Evolutionary conservation across 768 basidiomycete species (phyloP).

Genomic region (Russula emetica): DNA sequence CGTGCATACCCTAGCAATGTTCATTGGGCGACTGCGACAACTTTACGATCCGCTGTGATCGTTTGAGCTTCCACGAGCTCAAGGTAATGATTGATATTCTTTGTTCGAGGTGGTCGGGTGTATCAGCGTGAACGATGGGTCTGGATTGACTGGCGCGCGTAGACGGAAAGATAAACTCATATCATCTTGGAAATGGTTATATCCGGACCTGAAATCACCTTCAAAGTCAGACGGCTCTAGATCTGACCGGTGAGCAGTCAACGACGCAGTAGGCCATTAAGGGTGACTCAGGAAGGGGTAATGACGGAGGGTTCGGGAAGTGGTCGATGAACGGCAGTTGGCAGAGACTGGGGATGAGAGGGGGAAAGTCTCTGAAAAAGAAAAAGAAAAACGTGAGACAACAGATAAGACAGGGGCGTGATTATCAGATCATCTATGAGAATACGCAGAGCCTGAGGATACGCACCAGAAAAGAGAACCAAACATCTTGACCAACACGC

Average conservation of each 20-base stretch:
- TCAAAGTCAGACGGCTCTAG: conserved; percentile 36
- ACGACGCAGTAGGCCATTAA: conserved; percentile 45
- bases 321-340: no score
- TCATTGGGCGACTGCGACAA: conserved; percentile 39
- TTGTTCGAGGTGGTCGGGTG: conserved; percentile 23
- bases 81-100: conserved; percentile 40
- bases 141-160: conserved; percentile 6
- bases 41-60: conserved; percentile 40
- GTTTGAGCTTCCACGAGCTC: conserved; percentile 40
- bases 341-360: no score
- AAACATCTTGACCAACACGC: no score
- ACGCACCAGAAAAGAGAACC: no score
- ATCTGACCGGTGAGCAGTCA: conserved; percentile 44
- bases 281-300: neutral
- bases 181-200: conserved; percentile 33
- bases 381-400: no score
- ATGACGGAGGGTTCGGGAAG: neutral
- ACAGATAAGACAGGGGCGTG: no score
- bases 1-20: conserved; percentile 34
- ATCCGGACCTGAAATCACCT: conserved; percentile 33
- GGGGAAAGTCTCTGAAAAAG: no score
- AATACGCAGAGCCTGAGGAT: no score
- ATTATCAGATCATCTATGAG: no score
- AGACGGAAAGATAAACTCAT: conserved; percentile 17
- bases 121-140: neutral